Conservation (phyloP, 2,329 filamentous ascomycete species). For the Cytospora leucostoma region DNA sequence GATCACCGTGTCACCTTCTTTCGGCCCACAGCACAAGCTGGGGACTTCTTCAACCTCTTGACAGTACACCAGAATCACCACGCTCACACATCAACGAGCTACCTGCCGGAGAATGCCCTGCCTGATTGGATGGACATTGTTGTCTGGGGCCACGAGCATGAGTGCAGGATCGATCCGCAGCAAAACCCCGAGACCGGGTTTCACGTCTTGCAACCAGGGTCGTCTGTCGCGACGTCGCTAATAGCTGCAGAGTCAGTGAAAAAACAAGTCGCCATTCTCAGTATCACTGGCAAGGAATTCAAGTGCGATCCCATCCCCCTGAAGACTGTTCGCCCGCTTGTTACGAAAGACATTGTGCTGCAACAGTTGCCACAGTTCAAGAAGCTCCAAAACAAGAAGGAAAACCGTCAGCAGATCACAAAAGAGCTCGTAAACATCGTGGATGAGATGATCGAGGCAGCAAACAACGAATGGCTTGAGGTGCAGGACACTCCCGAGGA, state of each 20-base stretch:
- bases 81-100: conserved; percentile 88
- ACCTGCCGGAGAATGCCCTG: conserved; percentile 89
- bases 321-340: conserved; percentile 87
- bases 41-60: conserved; percentile 95
- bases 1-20: conserved; percentile 95
- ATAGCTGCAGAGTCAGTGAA: conserved; percentile 85
- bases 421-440: conserved; percentile 75
- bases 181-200: conserved; percentile 87
- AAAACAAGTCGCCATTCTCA: conserved; percentile 88
- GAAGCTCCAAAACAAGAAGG: conserved; percentile 74
- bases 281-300: conserved; percentile 80
- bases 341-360: conserved; percentile 80
- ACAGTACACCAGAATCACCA: conserved; percentile 96
- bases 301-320: conserved; percentile 77
- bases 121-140: conserved; percentile 90
- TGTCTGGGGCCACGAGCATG: conserved; percentile 94
- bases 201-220: conserved; percentile 95
- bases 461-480: conserved; percentile 76
- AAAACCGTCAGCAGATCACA: conserved; percentile 81
- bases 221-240: conserved; percentile 91
- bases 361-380: conserved; percentile 75
- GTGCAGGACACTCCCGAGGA: conserved; percentile 67
- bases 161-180: conserved; percentile 84
- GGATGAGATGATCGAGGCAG: conserved; percentile 83
- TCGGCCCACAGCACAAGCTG: conserved; percentile 73